These are phyloP conservation scores for Acrocalymma vagum DNA, from an alignment of 2,329 filamentous ascomycete species.

Conservation along the genomic window DNA sequence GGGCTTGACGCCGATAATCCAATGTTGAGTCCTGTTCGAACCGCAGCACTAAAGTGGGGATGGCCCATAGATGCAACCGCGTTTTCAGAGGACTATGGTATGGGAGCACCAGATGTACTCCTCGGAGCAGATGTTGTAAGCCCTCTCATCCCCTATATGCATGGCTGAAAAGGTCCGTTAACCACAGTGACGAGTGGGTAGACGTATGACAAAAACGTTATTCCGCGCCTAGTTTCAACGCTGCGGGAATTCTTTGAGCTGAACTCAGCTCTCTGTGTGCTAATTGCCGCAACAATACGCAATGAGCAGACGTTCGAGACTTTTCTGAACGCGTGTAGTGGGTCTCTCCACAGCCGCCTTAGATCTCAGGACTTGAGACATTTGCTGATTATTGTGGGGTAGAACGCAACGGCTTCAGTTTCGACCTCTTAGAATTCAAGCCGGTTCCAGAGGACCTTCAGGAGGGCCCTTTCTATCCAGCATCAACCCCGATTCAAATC, in stretches of 20 bases:
- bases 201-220: constrained; percentile 74
- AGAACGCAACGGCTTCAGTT: constrained; percentile 47
- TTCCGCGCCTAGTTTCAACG: constrained; percentile 71
- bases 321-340: constrained; percentile 68
- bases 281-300: constrained; percentile 76
- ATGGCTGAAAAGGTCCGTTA: no score
- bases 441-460: constrained; percentile 53
- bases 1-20: constrained; percentile 61
- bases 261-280: constrained; percentile 64
- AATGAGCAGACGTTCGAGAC: constrained; percentile 73
- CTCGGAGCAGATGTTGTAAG: constrained; percentile 76
- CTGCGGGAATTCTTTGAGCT: constrained; percentile 68
- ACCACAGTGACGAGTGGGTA: constrained; percentile 48
- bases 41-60: constrained; percentile 72
- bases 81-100: constrained; percentile 63
- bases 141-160: constrained; percentile 20
- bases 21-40: constrained; percentile 45
- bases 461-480: constrained; percentile 71
- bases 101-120: constrained; percentile 66
- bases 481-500: constrained; percentile 67
- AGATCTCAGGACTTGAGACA: constrained; percentile 24
- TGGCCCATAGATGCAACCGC: constrained; percentile 64
- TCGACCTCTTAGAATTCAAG: constrained; percentile 41
- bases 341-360: constrained; percentile 44
- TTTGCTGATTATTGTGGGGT: constrained; percentile 49